phyloP scores from a whole-genome alignment of 768 basidiomycete species.

The Lactarius hatsudake region DNA sequence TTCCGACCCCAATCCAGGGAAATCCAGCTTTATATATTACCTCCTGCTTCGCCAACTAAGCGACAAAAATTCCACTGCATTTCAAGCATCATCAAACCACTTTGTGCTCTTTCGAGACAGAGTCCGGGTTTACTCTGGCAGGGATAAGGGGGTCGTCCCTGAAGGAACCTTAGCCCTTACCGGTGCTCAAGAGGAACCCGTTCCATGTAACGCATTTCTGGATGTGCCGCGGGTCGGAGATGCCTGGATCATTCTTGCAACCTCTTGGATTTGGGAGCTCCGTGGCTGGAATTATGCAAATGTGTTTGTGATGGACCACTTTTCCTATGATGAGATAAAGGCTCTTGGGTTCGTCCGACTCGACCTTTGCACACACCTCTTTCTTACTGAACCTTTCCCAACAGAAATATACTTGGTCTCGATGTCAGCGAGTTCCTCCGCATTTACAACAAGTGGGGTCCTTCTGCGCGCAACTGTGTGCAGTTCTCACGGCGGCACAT shows the following conservation, averaged over 20 bases:
- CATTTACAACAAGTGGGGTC: not conserved
- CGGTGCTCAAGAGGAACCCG: fast-evolving
- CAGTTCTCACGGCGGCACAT: not conserved
- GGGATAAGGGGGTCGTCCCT: not conserved
- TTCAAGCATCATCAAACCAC: not conserved
- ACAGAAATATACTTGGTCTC: not conserved
- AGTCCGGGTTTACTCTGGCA: not conserved
- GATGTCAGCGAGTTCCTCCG: not conserved
- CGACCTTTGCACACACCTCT: not conserved
- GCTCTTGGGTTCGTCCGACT: not conserved
- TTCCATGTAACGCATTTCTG: not conserved
- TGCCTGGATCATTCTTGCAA: not conserved
- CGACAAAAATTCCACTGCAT: not conserved
- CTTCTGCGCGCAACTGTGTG: not conserved
- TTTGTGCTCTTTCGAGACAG: not conserved
- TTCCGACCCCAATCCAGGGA: not conserved
- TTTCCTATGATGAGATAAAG: too few relatives aligned
- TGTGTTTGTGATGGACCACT: not conserved
- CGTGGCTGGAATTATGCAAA: not conserved
- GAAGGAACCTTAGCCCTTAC: not conserved
- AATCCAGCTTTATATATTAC: not conserved
- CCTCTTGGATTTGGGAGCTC: not conserved
- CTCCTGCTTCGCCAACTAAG: not conserved
- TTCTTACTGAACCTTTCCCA: not conserved
- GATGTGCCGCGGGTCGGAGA: not conserved